Evolutionary conservation across 2,329 filamentous ascomycete genomes (phyloP), one percentile per base, ranked within the genome.

Genomic region (Diplodia scrobiculata): DNA sequence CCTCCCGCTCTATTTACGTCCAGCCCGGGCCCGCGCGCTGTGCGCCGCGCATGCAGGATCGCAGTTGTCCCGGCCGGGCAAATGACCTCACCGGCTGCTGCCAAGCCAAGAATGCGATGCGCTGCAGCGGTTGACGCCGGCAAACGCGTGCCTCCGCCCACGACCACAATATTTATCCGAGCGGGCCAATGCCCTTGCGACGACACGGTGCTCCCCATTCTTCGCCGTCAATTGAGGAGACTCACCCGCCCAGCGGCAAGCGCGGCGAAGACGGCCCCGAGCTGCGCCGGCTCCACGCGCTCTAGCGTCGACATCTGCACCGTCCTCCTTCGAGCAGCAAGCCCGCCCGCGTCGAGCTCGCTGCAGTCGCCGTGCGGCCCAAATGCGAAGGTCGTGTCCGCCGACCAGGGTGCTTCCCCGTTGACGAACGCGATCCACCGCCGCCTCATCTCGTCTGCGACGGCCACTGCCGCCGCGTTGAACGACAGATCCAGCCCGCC

Each of bases 161-260:
- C 54, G 55, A 62, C 58, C 13, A 34, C 48, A 62, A 62, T 62
- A 62, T 62, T 62, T 62, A 62, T 47, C 58, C 58, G 45, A 27
- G 41, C 41, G 58, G 41, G 41, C 38, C 55, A 47, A 48, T 58
- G 36, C 54, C 60, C 10, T 38, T 19, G 59, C 27, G 45, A 36
- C 55, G 19, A 32, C 32, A 19, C 52, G 32, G 21, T 32, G 32
- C 52, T 34, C 51, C 45, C 51, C 38, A 48, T 65, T 55, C 51
- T 38, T 65, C 32, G 58, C 14, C 51, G 25, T 66, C 54, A 67
- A 32, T 67, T 67, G 34, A 62, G 29, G 41, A 82, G 69, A 68
- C 78, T 82, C 29, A 81, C 79, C 53, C 76, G 77, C 4, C 80
- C 80, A 17, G 74, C 77, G 9, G 75, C 76, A 66, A 79, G 71